Evolutionary conservation across 345 rosid genomes (phyloP).

Genomic region (Pugionium cornutum): DNA sequence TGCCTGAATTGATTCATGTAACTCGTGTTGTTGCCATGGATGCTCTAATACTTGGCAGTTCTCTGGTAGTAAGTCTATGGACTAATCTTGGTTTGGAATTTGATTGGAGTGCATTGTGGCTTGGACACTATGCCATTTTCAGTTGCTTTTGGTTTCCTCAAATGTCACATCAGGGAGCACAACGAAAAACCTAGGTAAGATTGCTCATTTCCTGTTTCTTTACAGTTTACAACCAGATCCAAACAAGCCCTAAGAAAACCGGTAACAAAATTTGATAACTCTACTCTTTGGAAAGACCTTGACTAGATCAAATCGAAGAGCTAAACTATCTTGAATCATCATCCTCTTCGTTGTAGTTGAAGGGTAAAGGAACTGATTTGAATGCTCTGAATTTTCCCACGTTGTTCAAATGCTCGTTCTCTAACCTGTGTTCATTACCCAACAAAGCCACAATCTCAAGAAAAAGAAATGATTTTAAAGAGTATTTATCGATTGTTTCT

Average conservation of each 20-base stretch:
- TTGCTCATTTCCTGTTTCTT: not conserved
- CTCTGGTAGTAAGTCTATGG: not conserved
- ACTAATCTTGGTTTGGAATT: not conserved
- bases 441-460: not conserved
- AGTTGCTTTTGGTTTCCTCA: no score
- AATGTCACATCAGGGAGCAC: not conserved
- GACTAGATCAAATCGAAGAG: not conserved
- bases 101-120: not conserved
- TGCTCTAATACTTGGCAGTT: not conserved
- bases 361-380: slow-evolving; percentile 77
- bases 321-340: slow-evolving; percentile 45
- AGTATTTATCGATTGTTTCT: not conserved
- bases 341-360: slow-evolving; percentile 56
- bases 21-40: not conserved
- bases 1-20: no score
- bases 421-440: slow-evolving; percentile 47
- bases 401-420: slow-evolving; percentile 74
- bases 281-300: slow-evolving; percentile 4
- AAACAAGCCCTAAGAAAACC: not conserved
- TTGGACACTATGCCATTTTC: slow-evolving; percentile 5
- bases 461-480: not conserved
- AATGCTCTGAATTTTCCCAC: slow-evolving; percentile 72
- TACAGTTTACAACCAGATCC: not conserved
- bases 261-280: not conserved
- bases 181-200: not conserved